phyloP scores from a whole-genome alignment of 2,329 filamentous ascomycete genomes.

The Diplodia scrobiculata region DNA sequence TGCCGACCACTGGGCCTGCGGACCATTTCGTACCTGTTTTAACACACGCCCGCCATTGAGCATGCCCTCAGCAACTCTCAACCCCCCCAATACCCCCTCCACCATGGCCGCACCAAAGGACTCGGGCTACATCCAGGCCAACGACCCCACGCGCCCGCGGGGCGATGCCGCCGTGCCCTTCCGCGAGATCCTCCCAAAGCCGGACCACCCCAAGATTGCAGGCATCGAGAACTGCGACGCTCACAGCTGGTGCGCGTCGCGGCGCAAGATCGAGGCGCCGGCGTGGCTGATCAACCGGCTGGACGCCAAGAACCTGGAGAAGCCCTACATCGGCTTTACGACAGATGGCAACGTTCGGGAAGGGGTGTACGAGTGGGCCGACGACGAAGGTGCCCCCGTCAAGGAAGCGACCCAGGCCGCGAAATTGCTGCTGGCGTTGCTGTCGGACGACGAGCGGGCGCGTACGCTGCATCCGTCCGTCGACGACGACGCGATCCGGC shows the following conservation, averaged over 20 bases:
- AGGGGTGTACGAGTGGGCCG: constrained; percentile 32
- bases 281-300: constrained; percentile 61
- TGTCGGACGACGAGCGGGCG: constrained; percentile 5
- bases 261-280: constrained; percentile 44
- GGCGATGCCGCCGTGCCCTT: constrained; percentile 30
- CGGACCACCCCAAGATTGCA: constrained; percentile 27
- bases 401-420: constrained; percentile 6
- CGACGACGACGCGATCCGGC: constrained; percentile 25
- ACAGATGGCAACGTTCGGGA: constrained; percentile 57
- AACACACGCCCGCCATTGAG: neutral
- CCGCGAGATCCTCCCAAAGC: constrained; percentile 30
- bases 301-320: constrained; percentile 49
- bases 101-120: constrained; percentile 39
- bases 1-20: constrained; percentile 13
- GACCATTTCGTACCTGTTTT: neutral
- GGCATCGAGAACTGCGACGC: constrained; percentile 29
- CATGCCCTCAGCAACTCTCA: neutral
- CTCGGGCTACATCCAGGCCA: constrained; percentile 29
- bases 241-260: constrained; percentile 32
- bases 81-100: neutral
- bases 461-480: neutral
- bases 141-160: constrained; percentile 28
- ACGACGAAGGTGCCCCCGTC: constrained; percentile 28
- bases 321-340: constrained; percentile 72
- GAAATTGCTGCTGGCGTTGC: constrained; percentile 1